phyloP scores from a whole-genome alignment of 192 early-diverging fungal genomes.

The Coemansia sp. region DNA sequence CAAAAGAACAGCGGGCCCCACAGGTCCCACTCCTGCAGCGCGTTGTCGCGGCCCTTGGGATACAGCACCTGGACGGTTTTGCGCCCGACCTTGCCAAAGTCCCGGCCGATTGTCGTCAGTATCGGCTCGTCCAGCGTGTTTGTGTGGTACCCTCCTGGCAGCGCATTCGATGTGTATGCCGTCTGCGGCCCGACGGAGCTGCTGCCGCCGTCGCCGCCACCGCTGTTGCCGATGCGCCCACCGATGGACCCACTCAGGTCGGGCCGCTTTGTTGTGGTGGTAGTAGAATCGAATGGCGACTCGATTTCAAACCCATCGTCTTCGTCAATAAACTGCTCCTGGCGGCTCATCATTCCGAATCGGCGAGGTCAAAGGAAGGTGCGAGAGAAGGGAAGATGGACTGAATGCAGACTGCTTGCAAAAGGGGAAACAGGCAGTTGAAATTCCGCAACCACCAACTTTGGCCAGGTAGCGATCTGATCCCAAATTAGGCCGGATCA shows the following conservation, averaged over 20 bases:
- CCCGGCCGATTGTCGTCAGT: conserved; percentile 75
- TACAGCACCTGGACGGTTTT: conserved; percentile 42
- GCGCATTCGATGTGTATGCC: conserved; percentile 29
- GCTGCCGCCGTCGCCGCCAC: not conserved
- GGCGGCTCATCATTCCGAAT: conserved; percentile 24
- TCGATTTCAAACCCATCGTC: conserved; percentile 45
- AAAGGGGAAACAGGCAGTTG: too few species aligned
- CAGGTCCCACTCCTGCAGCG: conserved; percentile 70
- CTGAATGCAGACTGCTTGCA: not conserved
- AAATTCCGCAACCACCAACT: too few species aligned
- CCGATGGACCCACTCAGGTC: conserved; percentile 49
- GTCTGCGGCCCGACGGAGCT: conserved; percentile 26
- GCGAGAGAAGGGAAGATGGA: not conserved
- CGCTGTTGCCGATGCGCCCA: conserved; percentile 37
- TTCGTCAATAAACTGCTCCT: conserved; percentile 43
- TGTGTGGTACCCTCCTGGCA: conserved; percentile 49
- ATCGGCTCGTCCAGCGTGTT: conserved; percentile 97
- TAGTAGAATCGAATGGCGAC: conserved; percentile 17
- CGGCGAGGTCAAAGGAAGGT: not conserved
- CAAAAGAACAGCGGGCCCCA: conserved; percentile 97
- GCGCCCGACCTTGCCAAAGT: conserved; percentile 39
- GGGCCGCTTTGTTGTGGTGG: conserved; percentile 19
- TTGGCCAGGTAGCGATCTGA: too few species aligned
- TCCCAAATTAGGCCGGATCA: too few species aligned
- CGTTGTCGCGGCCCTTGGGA: conserved; percentile 40